phyloP scores from a whole-genome alignment of 2,329 filamentous ascomycete genomes.

The Clarireedia homoeocarpa region DNA sequence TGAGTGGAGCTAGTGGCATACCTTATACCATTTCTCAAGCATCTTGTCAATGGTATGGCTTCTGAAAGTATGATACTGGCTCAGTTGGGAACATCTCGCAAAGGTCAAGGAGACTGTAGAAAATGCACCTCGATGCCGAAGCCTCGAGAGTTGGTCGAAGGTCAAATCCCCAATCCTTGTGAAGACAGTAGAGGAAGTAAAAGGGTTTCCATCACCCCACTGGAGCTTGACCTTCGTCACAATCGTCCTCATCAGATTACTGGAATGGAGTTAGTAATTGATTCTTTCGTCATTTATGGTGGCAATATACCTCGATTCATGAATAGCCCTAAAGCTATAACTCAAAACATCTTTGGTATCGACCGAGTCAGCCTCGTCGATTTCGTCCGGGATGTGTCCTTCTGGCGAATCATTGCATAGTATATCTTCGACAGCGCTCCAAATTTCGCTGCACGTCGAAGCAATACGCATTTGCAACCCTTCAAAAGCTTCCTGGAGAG shows the following conservation, averaged over 20 bases:
- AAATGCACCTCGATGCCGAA: slow-evolving; percentile 88
- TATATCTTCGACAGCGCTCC: slow-evolving; percentile 66
- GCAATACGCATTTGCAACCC: slow-evolving; percentile 47
- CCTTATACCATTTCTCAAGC: slow-evolving; percentile 64
- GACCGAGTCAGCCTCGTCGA: slow-evolving; percentile 62
- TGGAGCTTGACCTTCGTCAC: slow-evolving; percentile 41
- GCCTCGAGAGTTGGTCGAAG: slow-evolving; percentile 72
- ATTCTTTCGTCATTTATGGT: not conserved
- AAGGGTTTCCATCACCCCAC: slow-evolving; percentile 33
- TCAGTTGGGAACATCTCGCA: slow-evolving; percentile 64
- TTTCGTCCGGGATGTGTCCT: slow-evolving; percentile 70
- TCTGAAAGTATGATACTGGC: slow-evolving; percentile 22
- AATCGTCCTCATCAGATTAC: slow-evolving; percentile 62
- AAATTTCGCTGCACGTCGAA: slow-evolving; percentile 58
- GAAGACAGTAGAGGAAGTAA: slow-evolving; percentile 50
- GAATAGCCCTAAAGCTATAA: slow-evolving; percentile 91
- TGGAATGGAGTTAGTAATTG: slow-evolving; percentile 30
- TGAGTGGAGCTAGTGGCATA: slow-evolving; percentile 29
- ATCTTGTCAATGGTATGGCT: slow-evolving; percentile 13
- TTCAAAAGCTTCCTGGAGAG: slow-evolving; percentile 11
- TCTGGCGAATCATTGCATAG: slow-evolving; percentile 94
- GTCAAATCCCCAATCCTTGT: slow-evolving; percentile 62
- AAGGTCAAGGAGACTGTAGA: slow-evolving; percentile 90
- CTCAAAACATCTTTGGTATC: slow-evolving; percentile 86
- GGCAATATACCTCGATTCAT: slow-evolving; percentile 71